These are phyloP conservation scores for Aspergillus incahuasiensis DNA, from an alignment of 495 filamentous ascomycete species.

Conservation along the genomic window DNA sequence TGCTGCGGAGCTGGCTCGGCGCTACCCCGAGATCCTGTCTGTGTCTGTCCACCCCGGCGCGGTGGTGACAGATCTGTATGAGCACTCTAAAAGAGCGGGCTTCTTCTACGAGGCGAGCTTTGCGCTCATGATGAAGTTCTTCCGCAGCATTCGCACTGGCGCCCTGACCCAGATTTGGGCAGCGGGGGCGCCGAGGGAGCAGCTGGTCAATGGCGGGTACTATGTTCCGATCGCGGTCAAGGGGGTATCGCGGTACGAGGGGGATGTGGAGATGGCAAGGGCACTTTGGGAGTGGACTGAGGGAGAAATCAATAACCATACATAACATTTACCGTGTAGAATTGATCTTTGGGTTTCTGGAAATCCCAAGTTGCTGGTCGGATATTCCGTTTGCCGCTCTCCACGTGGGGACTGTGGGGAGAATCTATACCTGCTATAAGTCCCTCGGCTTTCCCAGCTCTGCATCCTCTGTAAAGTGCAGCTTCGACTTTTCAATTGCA, in stretches of 20 bases:
- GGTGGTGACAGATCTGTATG: conserved; percentile 52
- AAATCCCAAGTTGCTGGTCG: not conserved
- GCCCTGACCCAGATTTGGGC: conserved; percentile 60
- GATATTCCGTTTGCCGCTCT: conserved; percentile 12
- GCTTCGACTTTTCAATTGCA: not conserved
- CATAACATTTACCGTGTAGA: not conserved
- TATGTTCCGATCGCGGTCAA: conserved; percentile 52
- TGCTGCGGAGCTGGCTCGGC: conserved; percentile 54
- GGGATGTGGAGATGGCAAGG: conserved; percentile 44
- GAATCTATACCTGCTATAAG: not conserved
- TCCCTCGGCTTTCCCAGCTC: not conserved
- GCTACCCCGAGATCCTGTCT: conserved; percentile 51
- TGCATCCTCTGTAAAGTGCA: not conserved
- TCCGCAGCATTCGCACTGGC: conserved; percentile 39
- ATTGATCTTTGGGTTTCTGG: not conserved
- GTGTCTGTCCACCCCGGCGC: conserved; percentile 65
- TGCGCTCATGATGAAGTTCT: conserved; percentile 15
- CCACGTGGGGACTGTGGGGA: conserved; percentile 14
- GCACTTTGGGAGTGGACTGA: conserved; percentile 64
- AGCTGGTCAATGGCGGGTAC: conserved; percentile 49
- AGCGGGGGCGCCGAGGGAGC: conserved; percentile 26
- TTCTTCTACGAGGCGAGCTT: conserved; percentile 25
- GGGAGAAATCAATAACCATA: conserved; percentile 32
- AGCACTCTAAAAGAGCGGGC: conserved; percentile 24
- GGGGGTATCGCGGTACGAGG: conserved; percentile 33